Percentiles rank a stretch among this genome's conserved stretches.
Evolutionary conservation across 345 rosid genomes (phyloP).

Genomic region (Eucalyptus sideroxylon): DNA sequence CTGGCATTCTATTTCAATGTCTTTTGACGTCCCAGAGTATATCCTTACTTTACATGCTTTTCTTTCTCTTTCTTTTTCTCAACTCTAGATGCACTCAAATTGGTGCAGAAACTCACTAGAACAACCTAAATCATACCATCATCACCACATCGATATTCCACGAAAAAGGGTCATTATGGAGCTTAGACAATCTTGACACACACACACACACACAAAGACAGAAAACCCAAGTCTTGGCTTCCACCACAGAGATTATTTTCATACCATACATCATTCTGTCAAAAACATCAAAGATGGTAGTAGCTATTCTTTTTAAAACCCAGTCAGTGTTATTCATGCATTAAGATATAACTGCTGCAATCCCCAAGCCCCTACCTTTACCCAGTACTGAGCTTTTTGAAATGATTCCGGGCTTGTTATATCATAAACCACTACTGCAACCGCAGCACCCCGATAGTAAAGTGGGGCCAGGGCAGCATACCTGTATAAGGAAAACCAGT

Average conservation of each 20-base stretch:
- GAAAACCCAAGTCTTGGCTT: neutral
- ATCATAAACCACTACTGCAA: constrained; percentile 90
- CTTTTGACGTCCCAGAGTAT: neutral
- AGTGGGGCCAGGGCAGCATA: constrained; percentile 98
- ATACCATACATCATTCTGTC: neutral
- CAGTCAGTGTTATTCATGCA: neutral
- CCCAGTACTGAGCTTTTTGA: constrained; percentile 94
- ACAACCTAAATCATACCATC: neutral
- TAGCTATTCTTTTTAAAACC: neutral
- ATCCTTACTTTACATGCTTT: neutral
- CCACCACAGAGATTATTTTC: neutral
- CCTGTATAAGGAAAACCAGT: constrained; percentile 15
- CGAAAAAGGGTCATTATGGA: neutral
- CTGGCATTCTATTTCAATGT: neutral
- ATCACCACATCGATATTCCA: neutral
- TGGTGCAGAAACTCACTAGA: neutral
- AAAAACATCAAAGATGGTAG: neutral
- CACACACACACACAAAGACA: neutral
- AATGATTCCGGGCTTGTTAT: constrained; percentile 93
- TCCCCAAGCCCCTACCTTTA: constrained; percentile 47
- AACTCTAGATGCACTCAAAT: neutral
- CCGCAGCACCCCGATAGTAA: constrained; percentile 96
- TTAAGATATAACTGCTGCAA: neutral
- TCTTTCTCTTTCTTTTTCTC: neutral
- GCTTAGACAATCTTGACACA: neutral